These are phyloP conservation scores for Penicillium nucicola DNA, from an alignment of 495 filamentous ascomycete genomes.

Conservation along the genomic window DNA sequence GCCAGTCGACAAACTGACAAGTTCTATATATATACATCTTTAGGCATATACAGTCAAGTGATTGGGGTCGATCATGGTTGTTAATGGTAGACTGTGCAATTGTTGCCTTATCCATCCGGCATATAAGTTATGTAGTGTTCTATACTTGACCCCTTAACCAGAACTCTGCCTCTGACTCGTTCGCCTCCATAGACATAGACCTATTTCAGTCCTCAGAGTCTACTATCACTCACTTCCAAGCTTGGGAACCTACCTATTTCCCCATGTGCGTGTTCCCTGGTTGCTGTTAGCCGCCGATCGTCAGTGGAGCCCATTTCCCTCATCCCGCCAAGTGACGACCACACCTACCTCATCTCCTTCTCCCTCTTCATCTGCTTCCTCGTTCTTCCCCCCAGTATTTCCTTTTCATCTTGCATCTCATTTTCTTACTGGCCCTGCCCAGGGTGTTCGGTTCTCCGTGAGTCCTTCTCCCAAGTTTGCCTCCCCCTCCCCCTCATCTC, in stretches of 20 bases:
- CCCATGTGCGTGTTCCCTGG: constrained; percentile 17
- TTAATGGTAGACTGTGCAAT: too few relatives aligned
- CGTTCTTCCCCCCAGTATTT: constrained; percentile 7
- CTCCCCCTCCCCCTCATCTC: constrained; percentile 19
- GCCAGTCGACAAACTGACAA: too few relatives aligned
- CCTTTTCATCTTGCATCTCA: constrained; percentile 10
- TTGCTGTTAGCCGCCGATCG: constrained; percentile 43
- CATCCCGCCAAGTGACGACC: constrained; percentile 40
- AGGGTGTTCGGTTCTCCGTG: constrained; percentile 12
- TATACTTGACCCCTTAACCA: too few relatives aligned
- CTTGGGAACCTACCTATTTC: background rate
- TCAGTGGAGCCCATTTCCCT: constrained; percentile 35
- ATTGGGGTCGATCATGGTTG: too few relatives aligned
- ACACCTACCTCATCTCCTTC: constrained; percentile 24
- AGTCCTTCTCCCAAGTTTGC: constrained; percentile 11
- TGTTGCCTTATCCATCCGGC: too few relatives aligned
- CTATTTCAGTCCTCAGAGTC: too few relatives aligned
- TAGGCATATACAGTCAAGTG: too few relatives aligned
- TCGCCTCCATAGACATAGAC: background rate
- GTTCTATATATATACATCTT: too few relatives aligned
- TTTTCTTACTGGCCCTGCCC: constrained; percentile 4
- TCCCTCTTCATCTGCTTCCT: constrained; percentile 13
- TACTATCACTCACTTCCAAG: background rate
- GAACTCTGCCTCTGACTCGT: too few relatives aligned
- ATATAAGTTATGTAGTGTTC: too few relatives aligned